These are phyloP conservation scores for Trifolium repens DNA, from an alignment of 306 rosid genomes.

Conservation along the genomic window DNA sequence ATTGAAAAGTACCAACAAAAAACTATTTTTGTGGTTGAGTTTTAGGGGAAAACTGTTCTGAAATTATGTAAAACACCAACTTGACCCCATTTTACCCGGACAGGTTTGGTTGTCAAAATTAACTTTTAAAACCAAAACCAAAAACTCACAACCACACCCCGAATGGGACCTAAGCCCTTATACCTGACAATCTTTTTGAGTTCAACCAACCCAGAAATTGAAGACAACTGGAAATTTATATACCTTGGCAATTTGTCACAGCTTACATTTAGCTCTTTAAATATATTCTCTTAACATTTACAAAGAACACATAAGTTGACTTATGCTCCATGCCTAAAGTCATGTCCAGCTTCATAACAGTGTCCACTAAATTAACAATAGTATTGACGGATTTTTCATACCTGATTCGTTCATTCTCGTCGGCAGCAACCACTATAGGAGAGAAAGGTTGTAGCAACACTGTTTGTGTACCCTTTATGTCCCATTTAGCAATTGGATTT, in stretches of 20 bases:
- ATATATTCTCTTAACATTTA: slow-evolving; percentile 3
- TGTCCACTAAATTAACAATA: slow-evolving; percentile 22
- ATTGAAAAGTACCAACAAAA: no score
- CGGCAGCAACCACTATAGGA: slow-evolving; percentile 90
- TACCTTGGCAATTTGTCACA: slow-evolving; percentile 6
- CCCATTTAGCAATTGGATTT: slow-evolving; percentile 92
- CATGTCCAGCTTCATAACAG: slow-evolving; percentile 28
- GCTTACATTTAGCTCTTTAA: neutral
- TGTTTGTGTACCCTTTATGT: slow-evolving; percentile 78
- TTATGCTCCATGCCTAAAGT: slow-evolving; percentile 1
- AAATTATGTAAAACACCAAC: no score
- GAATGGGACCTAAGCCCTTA: neutral
- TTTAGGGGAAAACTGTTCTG: no score
- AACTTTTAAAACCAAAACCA: no score
- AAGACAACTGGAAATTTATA: slow-evolving; percentile 9
- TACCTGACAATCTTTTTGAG: slow-evolving; percentile 2
- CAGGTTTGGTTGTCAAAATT: no score
- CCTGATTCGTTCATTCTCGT: slow-evolving; percentile 96
- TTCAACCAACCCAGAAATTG: slow-evolving; percentile 1
- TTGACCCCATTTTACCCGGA: no score
- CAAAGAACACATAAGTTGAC: neutral
- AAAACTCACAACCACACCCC: no score
- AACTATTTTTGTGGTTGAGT: no score
- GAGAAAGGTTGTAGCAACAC: slow-evolving; percentile 90
- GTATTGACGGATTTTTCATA: slow-evolving; percentile 36